Evolutionary conservation across 176 grass and related monocot genomes (phyloP).

Genomic region (Triticum turgidum): DNA sequence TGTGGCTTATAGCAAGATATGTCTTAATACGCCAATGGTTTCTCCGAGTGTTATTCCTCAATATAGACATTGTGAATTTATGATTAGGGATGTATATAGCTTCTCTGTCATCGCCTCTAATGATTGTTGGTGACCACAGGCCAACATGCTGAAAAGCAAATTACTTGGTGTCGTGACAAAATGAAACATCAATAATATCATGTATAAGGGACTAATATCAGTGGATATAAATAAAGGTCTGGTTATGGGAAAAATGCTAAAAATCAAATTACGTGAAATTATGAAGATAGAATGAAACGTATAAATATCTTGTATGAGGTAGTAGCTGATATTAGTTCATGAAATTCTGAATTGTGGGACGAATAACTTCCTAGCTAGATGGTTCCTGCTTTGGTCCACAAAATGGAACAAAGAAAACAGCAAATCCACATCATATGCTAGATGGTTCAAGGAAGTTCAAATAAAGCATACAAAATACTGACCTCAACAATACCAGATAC

Average conservation of each 20-base stretch:
- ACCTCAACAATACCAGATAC: constrained; percentile 96
- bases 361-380: constrained; percentile 23
- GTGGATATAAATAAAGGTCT: background rate
- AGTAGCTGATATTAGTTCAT: background rate
- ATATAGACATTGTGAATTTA: constrained; percentile 94
- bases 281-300: background rate
- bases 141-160: constrained; percentile 89
- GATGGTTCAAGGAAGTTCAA: background rate
- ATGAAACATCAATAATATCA: constrained; percentile 8
- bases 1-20: constrained; percentile 92
- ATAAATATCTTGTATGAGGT: background rate
- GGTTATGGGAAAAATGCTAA: constrained; percentile 47
- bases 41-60: constrained; percentile 86
- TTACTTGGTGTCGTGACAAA: background rate
- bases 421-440: constrained; percentile 5
- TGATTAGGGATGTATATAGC: constrained; percentile 97
- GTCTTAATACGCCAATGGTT: constrained; percentile 99
- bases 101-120: constrained; percentile 95
- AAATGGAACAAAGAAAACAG: constrained; percentile 19
- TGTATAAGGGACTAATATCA: background rate
- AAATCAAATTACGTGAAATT: constrained; percentile 33
- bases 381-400: background rate
- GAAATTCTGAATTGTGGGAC: background rate
- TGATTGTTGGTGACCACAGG: constrained; percentile 91
- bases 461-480: constrained; percentile 37